A percentile compares a stretch with the other conserved stretches of the same genome.
These are phyloP conservation scores for Excoecaria cochinchinensis DNA, from an alignment of 345 rosid genomes.

Conservation along the genomic window DNA sequence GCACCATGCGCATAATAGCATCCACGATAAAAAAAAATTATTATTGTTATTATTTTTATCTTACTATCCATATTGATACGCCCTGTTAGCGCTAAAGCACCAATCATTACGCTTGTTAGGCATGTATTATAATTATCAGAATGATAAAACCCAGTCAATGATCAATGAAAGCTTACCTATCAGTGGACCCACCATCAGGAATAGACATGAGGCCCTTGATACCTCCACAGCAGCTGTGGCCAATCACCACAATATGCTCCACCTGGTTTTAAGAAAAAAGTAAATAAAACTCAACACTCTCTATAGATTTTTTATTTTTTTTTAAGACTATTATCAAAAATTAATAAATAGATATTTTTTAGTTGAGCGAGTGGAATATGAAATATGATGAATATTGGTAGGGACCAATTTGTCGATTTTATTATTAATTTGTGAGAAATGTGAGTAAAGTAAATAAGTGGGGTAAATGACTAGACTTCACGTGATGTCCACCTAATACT, in stretches of 20 bases:
- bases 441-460: background rate
- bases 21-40: too few species aligned
- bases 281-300: too few species aligned
- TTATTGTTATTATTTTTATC: too few species aligned
- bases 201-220: slow-evolving; percentile 89
- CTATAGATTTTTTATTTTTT: too few species aligned
- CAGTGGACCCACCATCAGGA: slow-evolving; percentile 56
- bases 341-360: background rate
- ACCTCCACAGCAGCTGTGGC: slow-evolving; percentile 97
- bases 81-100: too few species aligned
- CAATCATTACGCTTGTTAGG: too few species aligned
- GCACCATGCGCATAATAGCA: too few species aligned
- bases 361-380: background rate
- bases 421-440: background rate
- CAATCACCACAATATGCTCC: slow-evolving; percentile 81
- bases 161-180: slow-evolving; percentile 34
- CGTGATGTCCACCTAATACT: slow-evolving; percentile 11
- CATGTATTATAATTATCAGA: background rate
- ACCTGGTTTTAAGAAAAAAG: slow-evolving; percentile 44
- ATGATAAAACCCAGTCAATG: background rate
- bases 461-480: slow-evolving; percentile 26
- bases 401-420: background rate
- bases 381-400: background rate
- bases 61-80: too few species aligned
- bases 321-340: too few species aligned